Percentiles rank a stretch among this genome's conserved stretches.
phyloP scores from a whole-genome alignment of 305 asterid genomes.

The Andrographis paniculata region DNA sequence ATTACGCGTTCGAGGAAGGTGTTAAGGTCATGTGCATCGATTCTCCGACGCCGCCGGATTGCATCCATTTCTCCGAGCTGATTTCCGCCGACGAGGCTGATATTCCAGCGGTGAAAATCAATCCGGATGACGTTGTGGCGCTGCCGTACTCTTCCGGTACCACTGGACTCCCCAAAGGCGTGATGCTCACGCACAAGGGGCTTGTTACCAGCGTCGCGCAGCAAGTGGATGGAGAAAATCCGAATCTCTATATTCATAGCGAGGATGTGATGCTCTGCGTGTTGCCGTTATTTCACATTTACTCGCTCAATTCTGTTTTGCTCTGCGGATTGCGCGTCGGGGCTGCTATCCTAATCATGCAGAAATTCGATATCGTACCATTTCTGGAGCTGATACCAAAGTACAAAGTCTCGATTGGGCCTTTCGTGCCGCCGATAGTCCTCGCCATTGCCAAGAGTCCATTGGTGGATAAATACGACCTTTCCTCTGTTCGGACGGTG shows the following conservation, averaged over 20 bases:
- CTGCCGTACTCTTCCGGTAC: conserved; percentile 94
- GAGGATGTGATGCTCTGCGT: conserved; percentile 73
- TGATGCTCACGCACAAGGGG: conserved; percentile 81
- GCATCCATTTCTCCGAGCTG: conserved; percentile 47
- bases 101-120: conserved; percentile 43
- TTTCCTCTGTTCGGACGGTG: conserved; percentile 65
- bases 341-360: conserved; percentile 67
- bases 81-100: conserved; percentile 36
- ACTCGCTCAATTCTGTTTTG: conserved; percentile 60
- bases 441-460: conserved; percentile 69
- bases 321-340: conserved; percentile 83
- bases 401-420: conserved; percentile 65
- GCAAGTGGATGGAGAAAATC: conserved; percentile 87
- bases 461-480: conserved; percentile 53
- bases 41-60: conserved; percentile 27
- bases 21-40: conserved; percentile 46
- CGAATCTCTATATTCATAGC: conserved; percentile 58
- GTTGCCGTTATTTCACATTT: conserved; percentile 70
- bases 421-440: conserved; percentile 88
- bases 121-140: conserved; percentile 67
- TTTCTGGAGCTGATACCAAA: conserved; percentile 65
- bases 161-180: conserved; percentile 89
- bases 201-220: conserved; percentile 78
- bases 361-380: conserved; percentile 56
- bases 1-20: conserved; percentile 30